phyloP scores from a whole-genome alignment of 108 stramenopile species.

The Nitzschia sp. region DNA sequence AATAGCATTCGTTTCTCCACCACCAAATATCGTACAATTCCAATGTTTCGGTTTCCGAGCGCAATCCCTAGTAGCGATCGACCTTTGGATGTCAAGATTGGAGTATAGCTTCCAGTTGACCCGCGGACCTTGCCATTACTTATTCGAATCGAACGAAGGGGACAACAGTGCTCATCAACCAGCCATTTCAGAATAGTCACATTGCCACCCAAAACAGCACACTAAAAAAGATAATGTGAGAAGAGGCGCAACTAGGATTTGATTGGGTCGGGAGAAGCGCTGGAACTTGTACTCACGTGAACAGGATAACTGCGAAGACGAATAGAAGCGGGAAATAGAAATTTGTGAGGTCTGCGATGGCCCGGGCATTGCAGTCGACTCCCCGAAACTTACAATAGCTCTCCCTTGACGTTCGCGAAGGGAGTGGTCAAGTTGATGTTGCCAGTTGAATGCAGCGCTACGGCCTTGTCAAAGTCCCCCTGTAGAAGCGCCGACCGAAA shows the following conservation, averaged over 20 bases:
- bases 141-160: slow-evolving; percentile 51
- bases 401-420: slow-evolving; percentile 63
- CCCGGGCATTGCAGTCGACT: too few species aligned
- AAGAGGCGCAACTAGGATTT: not conserved
- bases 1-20: slow-evolving; percentile 69
- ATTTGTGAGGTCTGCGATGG: not conserved
- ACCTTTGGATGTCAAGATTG: slow-evolving; percentile 71
- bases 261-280: not conserved
- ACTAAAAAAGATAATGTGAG: slow-evolving; percentile 21
- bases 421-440: slow-evolving; percentile 54
- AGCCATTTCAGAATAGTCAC: slow-evolving; percentile 58
- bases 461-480: slow-evolving; percentile 54
- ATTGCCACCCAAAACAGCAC: slow-evolving; percentile 59
- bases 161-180: slow-evolving; percentile 65
- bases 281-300: slow-evolving; percentile 32
- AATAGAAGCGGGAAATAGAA: not conserved
- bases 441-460: slow-evolving; percentile 55
- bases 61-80: slow-evolving; percentile 69
- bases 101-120: slow-evolving; percentile 39
- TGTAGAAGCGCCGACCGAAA: slow-evolving; percentile 63
- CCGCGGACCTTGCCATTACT: slow-evolving; percentile 27
- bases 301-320: slow-evolving; percentile 40
- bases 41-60: slow-evolving; percentile 59
- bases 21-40: slow-evolving; percentile 74
- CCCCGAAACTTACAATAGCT: slow-evolving; percentile 51